Evolutionary conservation across 2,329 filamentous ascomycete genomes (phyloP).

Genomic region (Plenodomus tracheiphilus): DNA sequence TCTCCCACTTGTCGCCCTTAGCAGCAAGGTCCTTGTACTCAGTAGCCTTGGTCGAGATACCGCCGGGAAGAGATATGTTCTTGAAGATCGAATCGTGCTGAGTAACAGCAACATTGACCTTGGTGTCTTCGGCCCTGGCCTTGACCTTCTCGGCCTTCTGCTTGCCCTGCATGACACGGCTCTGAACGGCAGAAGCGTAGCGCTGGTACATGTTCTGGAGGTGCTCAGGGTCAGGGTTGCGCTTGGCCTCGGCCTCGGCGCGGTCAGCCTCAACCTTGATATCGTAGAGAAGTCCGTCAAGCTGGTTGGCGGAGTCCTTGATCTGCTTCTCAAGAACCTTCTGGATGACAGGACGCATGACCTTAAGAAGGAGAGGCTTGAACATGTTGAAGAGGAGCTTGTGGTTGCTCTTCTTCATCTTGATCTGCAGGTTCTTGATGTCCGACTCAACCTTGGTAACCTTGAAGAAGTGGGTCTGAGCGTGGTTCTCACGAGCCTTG

Average conservation of each 20-base stretch:
- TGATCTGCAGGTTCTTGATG: slow-evolving; percentile 80
- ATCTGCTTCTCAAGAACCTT: slow-evolving; percentile 90
- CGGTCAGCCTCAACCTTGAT: slow-evolving; percentile 83
- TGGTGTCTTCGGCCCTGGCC: slow-evolving; percentile 61
- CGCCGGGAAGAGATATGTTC: slow-evolving; percentile 80
- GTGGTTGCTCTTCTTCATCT: slow-evolving; percentile 92
- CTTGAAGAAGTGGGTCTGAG: slow-evolving; percentile 88
- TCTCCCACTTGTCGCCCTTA: slow-evolving; percentile 94
- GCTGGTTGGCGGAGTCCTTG: slow-evolving; percentile 75
- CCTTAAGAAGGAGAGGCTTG: slow-evolving; percentile 84
- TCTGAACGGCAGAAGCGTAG: slow-evolving; percentile 76
- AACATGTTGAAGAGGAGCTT: slow-evolving; percentile 85
- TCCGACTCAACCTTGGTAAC: slow-evolving; percentile 85
- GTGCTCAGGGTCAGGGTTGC: slow-evolving; percentile 68
- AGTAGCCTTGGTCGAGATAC: slow-evolving; percentile 89
- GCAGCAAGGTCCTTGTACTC: slow-evolving; percentile 86
- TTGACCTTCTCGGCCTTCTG: slow-evolving; percentile 68
- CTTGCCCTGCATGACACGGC: slow-evolving; percentile 73
- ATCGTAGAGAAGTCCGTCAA: slow-evolving; percentile 72
- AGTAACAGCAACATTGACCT: slow-evolving; percentile 82
- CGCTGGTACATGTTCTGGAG: slow-evolving; percentile 83
- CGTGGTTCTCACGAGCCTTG: slow-evolving; percentile 55
- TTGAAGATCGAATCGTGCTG: slow-evolving; percentile 92
- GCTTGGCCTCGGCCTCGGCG: slow-evolving; percentile 66
- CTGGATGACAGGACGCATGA: slow-evolving; percentile 80